These are phyloP conservation scores for Trichophyton simii DNA, from an alignment of 2,329 filamentous ascomycete genomes.

Conservation along the genomic window DNA sequence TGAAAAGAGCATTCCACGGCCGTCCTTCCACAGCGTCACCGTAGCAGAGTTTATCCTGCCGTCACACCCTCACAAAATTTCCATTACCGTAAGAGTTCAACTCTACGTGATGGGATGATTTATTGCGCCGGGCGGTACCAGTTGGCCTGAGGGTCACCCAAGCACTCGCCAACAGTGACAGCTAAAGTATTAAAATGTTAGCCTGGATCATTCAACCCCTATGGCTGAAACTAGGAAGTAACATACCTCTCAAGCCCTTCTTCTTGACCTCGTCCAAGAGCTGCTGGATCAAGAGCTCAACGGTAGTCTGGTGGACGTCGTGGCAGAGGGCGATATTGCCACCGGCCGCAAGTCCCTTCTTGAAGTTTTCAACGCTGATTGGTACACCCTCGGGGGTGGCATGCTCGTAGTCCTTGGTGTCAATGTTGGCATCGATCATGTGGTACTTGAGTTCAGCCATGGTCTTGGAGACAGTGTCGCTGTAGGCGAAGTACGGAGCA, in stretches of 20 bases:
- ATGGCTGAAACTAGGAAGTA: background rate
- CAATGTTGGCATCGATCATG: slow-evolving; percentile 31
- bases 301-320: slow-evolving; percentile 7
- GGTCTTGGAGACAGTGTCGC: slow-evolving; percentile 21
- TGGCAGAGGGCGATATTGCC: slow-evolving; percentile 4
- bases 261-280: slow-evolving; percentile 7
- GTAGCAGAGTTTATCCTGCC: background rate
- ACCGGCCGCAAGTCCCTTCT: background rate
- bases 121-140: slow-evolving; percentile 6
- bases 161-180: slow-evolving; percentile 8
- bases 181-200: slow-evolving; percentile 3
- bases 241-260: slow-evolving; percentile 4
- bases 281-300: slow-evolving; percentile 6
- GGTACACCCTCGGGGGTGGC: background rate
- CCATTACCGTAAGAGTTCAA: background rate
- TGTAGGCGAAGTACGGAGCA: slow-evolving; percentile 32
- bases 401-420: slow-evolving; percentile 34
- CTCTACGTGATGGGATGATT: background rate
- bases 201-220: background rate
- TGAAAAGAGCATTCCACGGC: background rate
- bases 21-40: background rate
- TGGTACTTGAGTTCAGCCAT: slow-evolving; percentile 36
- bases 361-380: background rate
- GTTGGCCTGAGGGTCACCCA: slow-evolving; percentile 8
- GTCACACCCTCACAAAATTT: background rate